Base-by-base conservation (phyloP, 139 green algal genomes). In the Zygnema circumcarinatum region DNA sequence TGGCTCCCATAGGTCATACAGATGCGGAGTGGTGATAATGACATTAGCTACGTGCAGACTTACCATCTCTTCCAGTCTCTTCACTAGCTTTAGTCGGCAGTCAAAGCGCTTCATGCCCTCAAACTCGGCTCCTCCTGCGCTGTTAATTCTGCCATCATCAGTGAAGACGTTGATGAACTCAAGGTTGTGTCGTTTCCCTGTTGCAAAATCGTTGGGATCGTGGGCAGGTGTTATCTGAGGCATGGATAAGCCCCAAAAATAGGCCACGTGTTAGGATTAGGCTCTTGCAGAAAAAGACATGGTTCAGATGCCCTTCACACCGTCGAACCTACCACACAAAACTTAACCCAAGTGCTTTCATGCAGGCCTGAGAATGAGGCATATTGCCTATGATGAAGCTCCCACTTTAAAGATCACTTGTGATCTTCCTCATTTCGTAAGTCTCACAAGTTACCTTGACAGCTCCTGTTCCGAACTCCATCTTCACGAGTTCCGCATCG, bases 131-230 rank as follows among this genome's bases (percentile, higher is more conserved):
- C 95, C 95, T 31, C 85, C 88, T 25, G 92, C 82, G n/a, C 47
- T 79, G 83, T 94, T 93, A 31, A 93, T 85, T 22, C 83, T 39
- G 2, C 91, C 97, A 68, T 97, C 95, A 83, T 99, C 95, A 76
- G 96, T 96, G 78, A 99, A 93, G 74, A 99, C 95, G 92, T 98
- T 98, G 93, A 99, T 97, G 92, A 96, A 97, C 83, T 97, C 92
- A 67, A 99, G 94, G 67, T 87, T 91, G 91, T 98, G 95, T 41
- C 96, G 92, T 93, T 98, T 96, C 78, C 95, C 95, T 40, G 95
- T 96, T 40, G 86, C 74, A 72, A 97, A 99, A 86, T 99, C 97
- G 90, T 99, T 99, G 89, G 97, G 96, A 92, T 99, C 97, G 87
- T 99, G 97, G n/a, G 96, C 97, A 20, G 97, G 97, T 0, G 97